Conservation (phyloP, 371 early-diverging fungal genomes). For the Umbelopsis sp. region DNA sequence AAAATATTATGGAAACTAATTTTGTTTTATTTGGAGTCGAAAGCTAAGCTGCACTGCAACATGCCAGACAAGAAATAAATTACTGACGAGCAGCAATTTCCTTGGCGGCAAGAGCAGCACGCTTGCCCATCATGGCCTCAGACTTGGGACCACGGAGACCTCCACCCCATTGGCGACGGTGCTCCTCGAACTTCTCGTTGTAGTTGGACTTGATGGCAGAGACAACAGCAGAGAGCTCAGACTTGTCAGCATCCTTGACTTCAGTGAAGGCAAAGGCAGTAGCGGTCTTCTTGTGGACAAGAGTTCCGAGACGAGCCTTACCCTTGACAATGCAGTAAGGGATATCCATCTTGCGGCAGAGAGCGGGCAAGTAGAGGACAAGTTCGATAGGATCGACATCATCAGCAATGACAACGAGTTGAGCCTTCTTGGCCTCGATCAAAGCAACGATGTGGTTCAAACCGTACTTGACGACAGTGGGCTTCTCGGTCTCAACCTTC, state of each 20-base stretch:
- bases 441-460: conserved; percentile 99
- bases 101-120: conserved; percentile 74
- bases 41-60: not conserved
- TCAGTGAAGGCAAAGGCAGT: conserved; percentile 96
- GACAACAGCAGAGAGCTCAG: conserved; percentile 85
- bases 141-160: conserved; percentile 96
- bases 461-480: conserved; percentile 97
- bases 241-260: conserved; percentile 95
- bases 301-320: conserved; percentile 96
- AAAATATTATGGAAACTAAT: conserved; percentile 9
- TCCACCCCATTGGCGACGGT: conserved; percentile 95
- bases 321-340: conserved; percentile 99
- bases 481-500: conserved; percentile 93
- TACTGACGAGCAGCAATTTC: conserved; percentile 62
- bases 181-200: conserved; percentile 91
- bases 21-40: not conserved
- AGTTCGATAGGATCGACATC: conserved; percentile 99
- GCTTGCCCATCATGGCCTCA: conserved; percentile 80
- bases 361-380: conserved; percentile 99
- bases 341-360: conserved; percentile 99
- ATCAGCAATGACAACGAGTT: conserved; percentile 98
- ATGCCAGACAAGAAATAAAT: conserved; percentile 9
- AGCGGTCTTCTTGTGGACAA: conserved; percentile 99
- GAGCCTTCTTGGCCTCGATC: conserved; percentile 98
- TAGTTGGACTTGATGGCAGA: conserved; percentile 93